These are phyloP conservation scores for Aureobasidium lini DNA, from an alignment of 2,329 filamentous ascomycete species.

Conservation along the genomic window DNA sequence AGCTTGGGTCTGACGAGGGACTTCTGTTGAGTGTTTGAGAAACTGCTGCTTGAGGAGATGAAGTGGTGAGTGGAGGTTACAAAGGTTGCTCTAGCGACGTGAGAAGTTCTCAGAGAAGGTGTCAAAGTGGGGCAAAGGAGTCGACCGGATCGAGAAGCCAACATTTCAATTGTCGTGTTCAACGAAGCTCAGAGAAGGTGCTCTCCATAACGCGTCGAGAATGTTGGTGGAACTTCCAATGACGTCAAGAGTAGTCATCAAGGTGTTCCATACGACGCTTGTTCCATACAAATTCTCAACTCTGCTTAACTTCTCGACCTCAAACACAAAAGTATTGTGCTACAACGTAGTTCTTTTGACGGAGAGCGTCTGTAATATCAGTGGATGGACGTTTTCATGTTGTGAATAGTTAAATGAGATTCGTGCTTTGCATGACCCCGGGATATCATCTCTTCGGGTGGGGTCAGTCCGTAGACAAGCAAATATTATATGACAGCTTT, in stretches of 20 bases:
- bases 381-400: too few relatives aligned
- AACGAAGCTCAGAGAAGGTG: not conserved
- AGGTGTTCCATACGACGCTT: not conserved
- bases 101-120: not conserved
- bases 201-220: not conserved
- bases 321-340: not conserved
- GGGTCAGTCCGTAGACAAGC: not conserved
- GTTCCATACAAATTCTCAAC: not conserved
- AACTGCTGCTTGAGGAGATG: not conserved
- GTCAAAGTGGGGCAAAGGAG: not conserved
- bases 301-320: not conserved
- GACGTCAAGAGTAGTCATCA: not conserved
- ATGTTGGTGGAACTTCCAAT: not conserved
- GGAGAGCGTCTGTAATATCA: not conserved
- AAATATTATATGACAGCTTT: not conserved
- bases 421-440: slow-evolving; percentile 1
- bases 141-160: not conserved
- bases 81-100: not conserved
- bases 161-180: not conserved
- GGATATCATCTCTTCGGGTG: not conserved
- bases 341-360: not conserved
- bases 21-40: not conserved
- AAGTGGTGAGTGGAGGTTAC: slow-evolving; percentile 2
- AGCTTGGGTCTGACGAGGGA: not conserved
- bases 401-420: not conserved